Evolutionary conservation across 148 eudicot genomes (phyloP).

Genomic region (Tetragonia tetragonoides): DNA sequence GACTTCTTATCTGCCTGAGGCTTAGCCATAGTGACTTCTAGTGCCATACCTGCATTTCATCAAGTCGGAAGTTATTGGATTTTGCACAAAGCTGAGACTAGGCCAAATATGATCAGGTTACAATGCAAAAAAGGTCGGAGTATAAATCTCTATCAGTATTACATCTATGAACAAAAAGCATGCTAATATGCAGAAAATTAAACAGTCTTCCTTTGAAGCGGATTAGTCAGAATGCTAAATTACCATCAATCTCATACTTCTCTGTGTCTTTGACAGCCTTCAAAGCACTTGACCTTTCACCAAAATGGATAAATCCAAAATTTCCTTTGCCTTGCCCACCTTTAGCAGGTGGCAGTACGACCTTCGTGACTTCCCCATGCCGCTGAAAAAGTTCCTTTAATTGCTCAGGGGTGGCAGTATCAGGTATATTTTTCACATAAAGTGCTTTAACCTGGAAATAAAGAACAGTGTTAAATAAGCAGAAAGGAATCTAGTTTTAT

Average conservation of each 20-base stretch:
- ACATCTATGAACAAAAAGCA: neutral
- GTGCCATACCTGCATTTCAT: conserved; percentile 59
- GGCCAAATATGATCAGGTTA: neutral
- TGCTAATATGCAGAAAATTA: neutral
- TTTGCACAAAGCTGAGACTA: neutral
- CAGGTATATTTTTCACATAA: conserved; percentile 95
- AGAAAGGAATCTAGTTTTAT: neutral
- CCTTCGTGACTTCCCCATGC: conserved; percentile 94
- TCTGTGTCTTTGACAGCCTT: conserved; percentile 88
- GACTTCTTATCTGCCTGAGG: conserved; percentile 53
- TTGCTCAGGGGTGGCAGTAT: conserved; percentile 70
- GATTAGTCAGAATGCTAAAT: neutral
- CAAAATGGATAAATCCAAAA: conserved; percentile 87
- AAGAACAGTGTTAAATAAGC: conserved; percentile 10
- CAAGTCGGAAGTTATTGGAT: too few relatives aligned
- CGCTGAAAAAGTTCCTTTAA: conserved; percentile 86
- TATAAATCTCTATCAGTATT: neutral
- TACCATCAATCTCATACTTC: conserved; percentile 89
- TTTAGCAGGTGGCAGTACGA: conserved; percentile 93
- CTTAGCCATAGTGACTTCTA: conserved; percentile 78
- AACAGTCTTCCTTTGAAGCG: neutral
- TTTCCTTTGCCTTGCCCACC: conserved; percentile 82
- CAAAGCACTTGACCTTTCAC: conserved; percentile 94
- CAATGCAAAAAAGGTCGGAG: too few relatives aligned
- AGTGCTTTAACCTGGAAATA: conserved; percentile 87